Base-by-base conservation (phyloP, 2,329 filamentous ascomycete genomes). In the Bipolaris cookei region DNA sequence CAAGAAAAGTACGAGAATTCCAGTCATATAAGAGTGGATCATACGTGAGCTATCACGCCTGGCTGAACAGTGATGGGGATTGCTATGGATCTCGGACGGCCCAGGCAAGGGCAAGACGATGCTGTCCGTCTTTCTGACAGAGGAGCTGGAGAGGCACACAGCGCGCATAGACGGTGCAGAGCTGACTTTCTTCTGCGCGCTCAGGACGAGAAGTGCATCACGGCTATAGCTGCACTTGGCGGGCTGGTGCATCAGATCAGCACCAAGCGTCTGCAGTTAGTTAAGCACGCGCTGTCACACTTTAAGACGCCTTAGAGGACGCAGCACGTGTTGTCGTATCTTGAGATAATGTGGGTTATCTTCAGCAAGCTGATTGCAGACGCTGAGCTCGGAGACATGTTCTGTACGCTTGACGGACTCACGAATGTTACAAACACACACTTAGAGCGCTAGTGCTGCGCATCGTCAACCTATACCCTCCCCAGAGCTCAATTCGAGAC, bases 91-190 rank as follows among this genome's bases (percentile, higher is more conserved):
- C n/a, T 66, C 61, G 2, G 73, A 72, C 8, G 63, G 61, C 2
- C 63, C 49, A 20, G 68, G 72, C 7, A 74, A 69, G 42, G 73
- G 73, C 23, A 75, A 76, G 57, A 75, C 69, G 1, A 73, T 73
- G 69, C 35, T 75, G 21, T 67, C 70, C 2, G 62, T 70, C 25
- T 73, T 61, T 45, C 58, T 75, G 6, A 66, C 66, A 14, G 50
- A 75, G 11, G 59, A 71, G 43, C 59, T 69, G 4, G 54, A 67
- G 44, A 57, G 30, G 30, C 14, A 34, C 20, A 44, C 37, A 23
- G 25, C 23, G 35, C 11, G 30, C 10, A 37, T 37, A 25, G 28
- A 54, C 7, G 21, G 48, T 5, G 32, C 54, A 7, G 13, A 56
- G 2, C 3, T 37, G 2, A 8, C 18, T 3, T 37, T 37, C 35